These are phyloP conservation scores for Colletotrichum scovillei DNA, from an alignment of 2,329 filamentous ascomycete species.

Conservation along the genomic window DNA sequence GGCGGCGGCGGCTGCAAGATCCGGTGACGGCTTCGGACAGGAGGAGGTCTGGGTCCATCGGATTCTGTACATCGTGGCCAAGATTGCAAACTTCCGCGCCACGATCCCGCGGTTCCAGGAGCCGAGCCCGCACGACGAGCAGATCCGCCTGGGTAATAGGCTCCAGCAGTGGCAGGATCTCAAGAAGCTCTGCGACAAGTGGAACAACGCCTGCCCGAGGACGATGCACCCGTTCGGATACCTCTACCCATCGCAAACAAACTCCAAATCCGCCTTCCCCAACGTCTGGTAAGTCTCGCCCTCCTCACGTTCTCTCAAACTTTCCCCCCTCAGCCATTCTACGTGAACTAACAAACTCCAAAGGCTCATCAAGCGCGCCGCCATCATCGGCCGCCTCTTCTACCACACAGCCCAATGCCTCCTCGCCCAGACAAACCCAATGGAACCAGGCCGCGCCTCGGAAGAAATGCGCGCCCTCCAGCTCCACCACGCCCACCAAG, in stretches of 20 bases:
- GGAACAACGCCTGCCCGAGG: constrained; percentile 81
- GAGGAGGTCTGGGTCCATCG: constrained; percentile 91
- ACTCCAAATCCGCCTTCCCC: constrained; percentile 81
- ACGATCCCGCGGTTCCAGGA: constrained; percentile 72
- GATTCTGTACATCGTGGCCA: constrained; percentile 89
- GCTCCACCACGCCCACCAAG: constrained; percentile 81
- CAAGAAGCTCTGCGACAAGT: constrained; percentile 85
- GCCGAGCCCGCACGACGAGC: constrained; percentile 70
- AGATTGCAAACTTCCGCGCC: constrained; percentile 86
- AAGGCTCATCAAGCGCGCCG: constrained; percentile 84
- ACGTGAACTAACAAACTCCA: background rate
- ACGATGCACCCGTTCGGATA: constrained; percentile 91
- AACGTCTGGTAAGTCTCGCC: constrained; percentile 77
- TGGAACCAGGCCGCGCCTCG: constrained; percentile 66
- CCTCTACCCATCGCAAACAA: constrained; percentile 74
- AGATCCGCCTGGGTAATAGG: constrained; percentile 71
- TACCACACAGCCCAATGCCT: constrained; percentile 90
- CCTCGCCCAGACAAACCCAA: constrained; percentile 82
- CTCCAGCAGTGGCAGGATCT: constrained; percentile 82
- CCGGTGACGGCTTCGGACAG: constrained; percentile 54
- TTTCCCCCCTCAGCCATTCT: too few species aligned
- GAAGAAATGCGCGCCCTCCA: constrained; percentile 78
- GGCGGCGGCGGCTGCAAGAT: constrained; percentile 47
- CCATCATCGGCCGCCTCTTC: constrained; percentile 84
- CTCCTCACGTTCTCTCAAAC: too few species aligned